A percentile compares a stretch with the other conserved stretches of the same genome.
phyloP scores from a whole-genome alignment of 768 basidiomycete species.

The Lactarius sp. region DNA sequence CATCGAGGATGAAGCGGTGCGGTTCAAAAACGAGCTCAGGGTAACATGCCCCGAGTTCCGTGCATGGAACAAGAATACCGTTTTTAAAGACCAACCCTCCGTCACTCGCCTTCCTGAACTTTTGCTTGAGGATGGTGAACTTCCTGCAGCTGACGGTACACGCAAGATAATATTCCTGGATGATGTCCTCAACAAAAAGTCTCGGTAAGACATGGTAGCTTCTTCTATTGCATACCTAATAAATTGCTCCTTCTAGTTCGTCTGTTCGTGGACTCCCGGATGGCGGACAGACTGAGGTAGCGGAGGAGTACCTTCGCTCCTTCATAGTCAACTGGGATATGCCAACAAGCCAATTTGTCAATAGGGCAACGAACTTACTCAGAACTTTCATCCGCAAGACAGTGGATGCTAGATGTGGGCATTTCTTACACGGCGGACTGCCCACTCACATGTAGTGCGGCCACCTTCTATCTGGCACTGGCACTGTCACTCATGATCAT shows the following conservation, averaged over 20 bases:
- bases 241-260: neutral
- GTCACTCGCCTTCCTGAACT: neutral
- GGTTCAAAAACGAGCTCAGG: constrained; percentile 10
- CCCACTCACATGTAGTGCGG: constrained; percentile 1
- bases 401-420: neutral
- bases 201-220: constrained; percentile 2
- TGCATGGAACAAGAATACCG: neutral
- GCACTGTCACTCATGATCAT: neutral
- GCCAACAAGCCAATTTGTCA: constrained; percentile 9
- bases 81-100: neutral
- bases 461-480: neutral
- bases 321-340: constrained; percentile 5
- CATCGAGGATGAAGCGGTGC: constrained; percentile 6
- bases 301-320: constrained; percentile 10
- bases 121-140: constrained; percentile 2
- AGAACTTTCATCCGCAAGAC: neutral
- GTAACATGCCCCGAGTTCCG: constrained; percentile 20
- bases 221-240: neutral
- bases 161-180: constrained; percentile 15
- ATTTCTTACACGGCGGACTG: constrained; percentile 7
- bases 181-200: constrained; percentile 4
- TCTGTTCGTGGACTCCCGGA: constrained; percentile 19
- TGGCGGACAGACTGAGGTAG: constrained; percentile 9
- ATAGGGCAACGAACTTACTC: neutral
- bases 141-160: neutral